phyloP scores from a whole-genome alignment of 1,284 basidiomycete genomes.

The Fomitopsis schrenkii region DNA sequence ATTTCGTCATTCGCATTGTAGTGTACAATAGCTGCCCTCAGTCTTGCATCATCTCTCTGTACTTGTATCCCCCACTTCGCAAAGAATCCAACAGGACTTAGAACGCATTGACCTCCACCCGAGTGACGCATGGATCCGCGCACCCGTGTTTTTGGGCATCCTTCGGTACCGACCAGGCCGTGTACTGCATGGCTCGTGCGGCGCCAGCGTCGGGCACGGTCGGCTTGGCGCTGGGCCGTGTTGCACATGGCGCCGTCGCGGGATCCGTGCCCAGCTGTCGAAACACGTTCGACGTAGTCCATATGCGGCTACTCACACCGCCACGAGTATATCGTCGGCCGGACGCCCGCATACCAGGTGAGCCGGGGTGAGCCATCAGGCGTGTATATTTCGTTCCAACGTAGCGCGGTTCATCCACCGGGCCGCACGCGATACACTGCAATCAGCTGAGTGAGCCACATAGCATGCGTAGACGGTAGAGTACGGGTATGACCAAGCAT shows the following conservation, averaged over 20 bases:
- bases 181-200: neutral
- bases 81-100: neutral
- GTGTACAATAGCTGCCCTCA: neutral
- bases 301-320: too few species aligned
- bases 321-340: too few species aligned
- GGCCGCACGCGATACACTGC: too few species aligned
- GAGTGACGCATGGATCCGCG: neutral
- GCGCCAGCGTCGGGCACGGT: too few species aligned
- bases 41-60: neutral
- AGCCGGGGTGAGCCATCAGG: too few species aligned
- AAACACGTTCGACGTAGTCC: too few species aligned
- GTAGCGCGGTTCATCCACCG: too few species aligned
- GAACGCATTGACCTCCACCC: neutral
- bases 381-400: too few species aligned
- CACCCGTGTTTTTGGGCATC: neutral
- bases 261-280: neutral
- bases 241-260: neutral
- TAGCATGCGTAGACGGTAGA: too few species aligned
- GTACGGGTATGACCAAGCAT: too few species aligned
- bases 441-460: too few species aligned
- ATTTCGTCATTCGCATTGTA: neutral
- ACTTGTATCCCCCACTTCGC: neutral
- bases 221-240: neutral
- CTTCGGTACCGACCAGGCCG: neutral
- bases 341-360: too few species aligned